Evolutionary conservation across 768 basidiomycete species (phyloP), one percentile per base, ranked within the genome.

Genomic region (Psilocybe cyanescens): DNA sequence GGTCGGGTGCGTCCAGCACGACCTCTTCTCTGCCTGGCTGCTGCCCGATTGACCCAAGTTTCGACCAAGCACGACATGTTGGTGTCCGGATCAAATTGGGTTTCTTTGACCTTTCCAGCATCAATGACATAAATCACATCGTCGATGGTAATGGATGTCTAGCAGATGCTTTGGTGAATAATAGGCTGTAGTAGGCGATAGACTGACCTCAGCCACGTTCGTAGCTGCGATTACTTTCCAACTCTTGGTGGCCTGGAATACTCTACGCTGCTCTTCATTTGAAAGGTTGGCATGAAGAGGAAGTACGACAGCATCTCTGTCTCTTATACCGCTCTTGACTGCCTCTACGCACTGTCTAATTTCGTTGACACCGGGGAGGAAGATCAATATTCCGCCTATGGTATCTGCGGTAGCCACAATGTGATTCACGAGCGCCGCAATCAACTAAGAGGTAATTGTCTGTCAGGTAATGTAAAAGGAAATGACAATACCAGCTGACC

Each of bases 121-220:
- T 97, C 94, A 11, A 96, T 82, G 19, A 96, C 94, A 67, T 91
- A 93, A 39, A 90, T 80, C 24, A 96, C 83, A 67, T 96, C 94
- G 67, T 95, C 91, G 58, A 97, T 94, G 0, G 94, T 95, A 57
- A 96, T 91, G 2, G 92, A 94, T 1, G 94, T 95, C 87, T 95
- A 8, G 48, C 54, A 52, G 33, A 53, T 9, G 29, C 35, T n/a
- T 58, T 19, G 57, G 46, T 9, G 7, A n/a, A 37, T 11, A 16
- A 58, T 50, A 0, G 6, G 44, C 55, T 31, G 53, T 24, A 4
- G 28, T 46, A 11, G 54, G 14, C 9, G 24, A 50, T 9, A 55
- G 39, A 61, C 79, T 57, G 59, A 88, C 92, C 82, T 95, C 94
- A 5, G 94, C 94, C 31, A 98, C 92, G 69, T 97, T 97, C 3